A percentile compares a stretch with the other conserved stretches of the same genome.
phyloP scores from a whole-genome alignment of 495 filamentous ascomycete genomes.

The Podospora appendiculata region DNA sequence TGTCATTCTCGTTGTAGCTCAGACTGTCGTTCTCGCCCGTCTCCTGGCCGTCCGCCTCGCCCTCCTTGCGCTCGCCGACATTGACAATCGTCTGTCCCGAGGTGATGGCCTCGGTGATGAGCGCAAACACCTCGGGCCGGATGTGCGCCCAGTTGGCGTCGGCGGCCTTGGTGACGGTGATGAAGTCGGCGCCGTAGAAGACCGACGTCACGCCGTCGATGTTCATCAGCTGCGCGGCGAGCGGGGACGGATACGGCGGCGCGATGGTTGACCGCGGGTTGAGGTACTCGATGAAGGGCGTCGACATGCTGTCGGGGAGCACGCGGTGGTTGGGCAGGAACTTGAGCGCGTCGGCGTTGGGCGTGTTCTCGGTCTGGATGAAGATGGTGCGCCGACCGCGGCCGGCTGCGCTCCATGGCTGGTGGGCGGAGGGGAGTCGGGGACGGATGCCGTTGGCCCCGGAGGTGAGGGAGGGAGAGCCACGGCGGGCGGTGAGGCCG shows the following conservation, averaged over 20 bases:
- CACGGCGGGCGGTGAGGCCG: not conserved
- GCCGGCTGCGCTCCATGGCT: not conserved
- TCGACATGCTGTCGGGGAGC: slow-evolving; percentile 61
- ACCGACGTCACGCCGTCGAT: slow-evolving; percentile 87
- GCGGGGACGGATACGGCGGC: slow-evolving; percentile 84
- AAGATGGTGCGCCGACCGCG: slow-evolving; percentile 65
- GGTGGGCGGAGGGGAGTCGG: slow-evolving; percentile 4
- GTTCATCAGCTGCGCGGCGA: slow-evolving; percentile 81
- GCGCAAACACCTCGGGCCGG: slow-evolving; percentile 87
- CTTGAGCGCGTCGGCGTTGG: slow-evolving; percentile 87
- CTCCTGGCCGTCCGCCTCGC: slow-evolving; percentile 21
- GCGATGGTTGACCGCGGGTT: slow-evolving; percentile 80
- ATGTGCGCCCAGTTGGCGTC: slow-evolving; percentile 90
- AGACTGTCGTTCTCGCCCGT: slow-evolving; percentile 56
- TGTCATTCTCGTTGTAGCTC: slow-evolving; percentile 75
- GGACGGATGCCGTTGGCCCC: slow-evolving; percentile 8
- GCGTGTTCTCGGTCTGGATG: slow-evolving; percentile 92
- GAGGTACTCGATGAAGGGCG: slow-evolving; percentile 84
- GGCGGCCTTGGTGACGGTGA: slow-evolving; percentile 86
- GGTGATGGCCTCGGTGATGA: slow-evolving; percentile 87
- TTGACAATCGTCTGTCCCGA: slow-evolving; percentile 76
- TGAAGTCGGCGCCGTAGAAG: slow-evolving; percentile 94
- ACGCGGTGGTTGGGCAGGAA: slow-evolving; percentile 84
- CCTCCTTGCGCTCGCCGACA: slow-evolving; percentile 51
- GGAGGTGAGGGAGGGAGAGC: not conserved